phyloP scores from a whole-genome alignment of 495 filamentous ascomycete species.

The Ascodesmis nigricans region DNA sequence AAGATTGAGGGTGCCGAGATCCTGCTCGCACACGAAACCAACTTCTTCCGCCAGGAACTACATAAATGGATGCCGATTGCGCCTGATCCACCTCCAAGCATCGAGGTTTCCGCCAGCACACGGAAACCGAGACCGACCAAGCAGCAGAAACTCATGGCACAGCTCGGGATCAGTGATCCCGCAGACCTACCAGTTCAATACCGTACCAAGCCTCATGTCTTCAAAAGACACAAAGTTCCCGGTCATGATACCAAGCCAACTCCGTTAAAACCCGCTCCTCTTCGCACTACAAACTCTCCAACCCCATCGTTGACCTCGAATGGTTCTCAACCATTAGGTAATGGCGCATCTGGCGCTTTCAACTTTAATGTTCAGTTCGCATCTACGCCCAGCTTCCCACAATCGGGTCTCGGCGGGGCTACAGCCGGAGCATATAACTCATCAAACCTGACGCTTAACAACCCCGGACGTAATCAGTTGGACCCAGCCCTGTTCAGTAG shows the following conservation, averaged over 20 bases:
- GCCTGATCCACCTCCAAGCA: constrained; percentile 55
- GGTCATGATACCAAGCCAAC: constrained; percentile 13
- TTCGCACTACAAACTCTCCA: constrained; percentile 8
- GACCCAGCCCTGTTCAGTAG: constrained; percentile 19
- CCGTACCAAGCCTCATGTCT: constrained; percentile 47
- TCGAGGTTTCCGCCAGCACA: constrained; percentile 76
- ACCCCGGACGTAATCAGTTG: constrained; percentile 18
- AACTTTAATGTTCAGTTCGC: constrained; percentile 12
- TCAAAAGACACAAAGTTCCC: constrained; percentile 30
- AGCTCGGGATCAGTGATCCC: constrained; percentile 63
- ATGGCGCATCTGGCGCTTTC: constrained; percentile 5
- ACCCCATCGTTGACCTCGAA: constrained; percentile 14
- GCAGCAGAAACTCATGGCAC: constrained; percentile 81
- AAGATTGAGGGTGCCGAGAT: constrained; percentile 98
- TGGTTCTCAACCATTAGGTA: constrained; percentile 6
- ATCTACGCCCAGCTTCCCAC: constrained; percentile 17
- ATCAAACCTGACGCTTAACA: constrained; percentile 14
- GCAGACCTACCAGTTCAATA: constrained; percentile 70
- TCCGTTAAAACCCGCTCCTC: constrained; percentile 19
- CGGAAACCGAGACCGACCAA: constrained; percentile 94
- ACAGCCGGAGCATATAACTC: constrained; percentile 10
- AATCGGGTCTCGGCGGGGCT: not conserved
- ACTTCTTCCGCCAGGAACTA: constrained; percentile 88
- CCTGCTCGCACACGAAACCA: constrained; percentile 74
- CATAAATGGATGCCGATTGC: constrained; percentile 94